Conservation (phyloP, 495 filamentous ascomycete species). For the Patellaria atrata region DNA sequence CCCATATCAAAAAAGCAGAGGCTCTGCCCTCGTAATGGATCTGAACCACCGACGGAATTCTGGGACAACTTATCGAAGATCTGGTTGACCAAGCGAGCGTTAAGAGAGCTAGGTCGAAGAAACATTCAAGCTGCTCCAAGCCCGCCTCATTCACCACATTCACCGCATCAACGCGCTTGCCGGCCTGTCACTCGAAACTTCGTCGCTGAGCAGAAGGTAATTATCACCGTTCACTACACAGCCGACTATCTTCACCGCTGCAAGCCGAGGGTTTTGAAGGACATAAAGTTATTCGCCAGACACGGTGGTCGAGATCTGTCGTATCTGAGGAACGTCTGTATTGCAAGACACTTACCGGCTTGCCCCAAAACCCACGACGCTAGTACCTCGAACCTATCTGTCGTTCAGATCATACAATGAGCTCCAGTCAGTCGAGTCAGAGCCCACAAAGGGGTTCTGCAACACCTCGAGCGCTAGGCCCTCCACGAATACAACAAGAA, state of each 20-base stretch:
- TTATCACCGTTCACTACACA: conserved; percentile 1
- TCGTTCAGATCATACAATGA: conserved; percentile 11
- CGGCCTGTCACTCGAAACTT: conserved; percentile 15
- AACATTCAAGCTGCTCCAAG: conserved; percentile 14
- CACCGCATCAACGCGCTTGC: conserved; percentile 9
- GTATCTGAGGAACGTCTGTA: conserved; percentile 15
- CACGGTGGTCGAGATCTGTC: conserved; percentile 20
- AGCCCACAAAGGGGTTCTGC: conserved; percentile 6
- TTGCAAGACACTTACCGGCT: conserved; percentile 1
- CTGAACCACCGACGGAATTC: conserved; percentile 17
- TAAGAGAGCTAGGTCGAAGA: conserved; percentile 21
- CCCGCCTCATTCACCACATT: conserved; percentile 10
- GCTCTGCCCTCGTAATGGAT: conserved; percentile 10
- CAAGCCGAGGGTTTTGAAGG: conserved; percentile 6
- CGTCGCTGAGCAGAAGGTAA: conserved; percentile 14
- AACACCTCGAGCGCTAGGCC: conserved; percentile 7
- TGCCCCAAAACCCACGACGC: conserved; percentile 4
- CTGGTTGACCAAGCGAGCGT: conserved; percentile 22
- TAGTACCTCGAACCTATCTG: conserved; percentile 16
- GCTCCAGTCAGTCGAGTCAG: conserved; percentile 11
- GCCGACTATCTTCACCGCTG: conserved; percentile 11
- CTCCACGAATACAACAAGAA: conserved; percentile 15
- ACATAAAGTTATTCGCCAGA: conserved; percentile 19
- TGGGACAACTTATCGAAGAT: conserved; percentile 23
- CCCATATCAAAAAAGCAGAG: conserved; percentile 17